These are phyloP conservation scores for Apiospora hydei DNA, from an alignment of 2,329 filamentous ascomycete genomes.

Conservation along the genomic window DNA sequence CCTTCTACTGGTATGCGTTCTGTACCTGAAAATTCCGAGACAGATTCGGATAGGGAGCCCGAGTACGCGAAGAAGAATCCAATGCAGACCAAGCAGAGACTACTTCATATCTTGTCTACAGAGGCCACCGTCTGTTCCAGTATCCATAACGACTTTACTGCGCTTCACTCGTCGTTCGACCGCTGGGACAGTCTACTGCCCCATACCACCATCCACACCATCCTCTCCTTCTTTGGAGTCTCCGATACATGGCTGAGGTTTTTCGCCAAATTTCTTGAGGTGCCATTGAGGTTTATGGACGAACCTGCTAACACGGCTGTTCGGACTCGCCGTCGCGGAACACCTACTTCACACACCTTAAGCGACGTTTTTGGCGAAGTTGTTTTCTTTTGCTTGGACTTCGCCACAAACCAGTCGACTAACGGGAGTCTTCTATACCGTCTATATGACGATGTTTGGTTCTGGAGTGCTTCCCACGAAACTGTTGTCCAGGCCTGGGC, in stretches of 20 bases:
- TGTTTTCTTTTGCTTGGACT: slow-evolving; percentile 70
- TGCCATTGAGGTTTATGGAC: slow-evolving; percentile 64
- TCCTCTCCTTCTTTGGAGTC: slow-evolving; percentile 67
- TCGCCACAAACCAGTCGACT: slow-evolving; percentile 66
- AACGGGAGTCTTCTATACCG: slow-evolving; percentile 63
- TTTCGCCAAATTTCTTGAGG: slow-evolving; percentile 65
- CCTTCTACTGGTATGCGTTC: not conserved
- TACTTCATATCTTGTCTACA: slow-evolving; percentile 56
- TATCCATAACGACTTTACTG: slow-evolving; percentile 53
- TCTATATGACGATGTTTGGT: slow-evolving; percentile 72
- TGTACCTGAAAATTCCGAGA: not conserved
- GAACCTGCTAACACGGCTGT: slow-evolving; percentile 55
- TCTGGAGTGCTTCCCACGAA: slow-evolving; percentile 64
- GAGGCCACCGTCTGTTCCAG: slow-evolving; percentile 55
- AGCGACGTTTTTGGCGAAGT: slow-evolving; percentile 67
- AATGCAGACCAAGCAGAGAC: slow-evolving; percentile 53
- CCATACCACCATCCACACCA: slow-evolving; percentile 64
- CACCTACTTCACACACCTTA: slow-evolving; percentile 66
- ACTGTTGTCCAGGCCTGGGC: slow-evolving; percentile 66
- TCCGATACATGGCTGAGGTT: slow-evolving; percentile 63
- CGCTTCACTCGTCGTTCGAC: slow-evolving; percentile 55
- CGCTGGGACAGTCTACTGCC: slow-evolving; percentile 53
- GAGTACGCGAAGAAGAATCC: slow-evolving; percentile 29
- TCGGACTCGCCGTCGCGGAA: slow-evolving; percentile 60
- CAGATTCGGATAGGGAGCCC: not conserved